Percentiles rank a stretch among this genome's conserved stretches.
These are phyloP conservation scores for Epichloe sibirici DNA, from an alignment of 2,329 filamentous ascomycete genomes.

Conservation along the genomic window DNA sequence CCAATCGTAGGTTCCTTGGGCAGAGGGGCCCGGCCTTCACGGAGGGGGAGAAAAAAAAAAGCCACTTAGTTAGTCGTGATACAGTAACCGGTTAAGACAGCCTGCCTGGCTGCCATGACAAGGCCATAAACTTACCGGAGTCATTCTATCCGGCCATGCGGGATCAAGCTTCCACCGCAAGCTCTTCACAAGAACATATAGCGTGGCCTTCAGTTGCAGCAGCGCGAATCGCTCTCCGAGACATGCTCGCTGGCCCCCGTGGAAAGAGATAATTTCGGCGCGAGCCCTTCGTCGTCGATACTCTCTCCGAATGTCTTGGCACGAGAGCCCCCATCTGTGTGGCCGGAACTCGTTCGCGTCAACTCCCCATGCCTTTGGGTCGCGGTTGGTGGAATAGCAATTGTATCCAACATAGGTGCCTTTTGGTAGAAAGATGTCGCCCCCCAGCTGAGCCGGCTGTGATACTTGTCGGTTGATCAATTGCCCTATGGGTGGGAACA, in stretches of 20 bases:
- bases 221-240: slow-evolving; percentile 29
- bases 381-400: slow-evolving; percentile 26
- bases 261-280: slow-evolving; percentile 29
- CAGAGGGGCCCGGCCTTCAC: slow-evolving; percentile 8
- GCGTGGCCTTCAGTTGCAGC: slow-evolving; percentile 22
- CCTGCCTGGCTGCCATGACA: neutral
- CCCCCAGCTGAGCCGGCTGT: slow-evolving; percentile 12
- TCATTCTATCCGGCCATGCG: slow-evolving; percentile 19
- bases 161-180: slow-evolving; percentile 21
- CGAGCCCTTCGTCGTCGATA: slow-evolving; percentile 23
- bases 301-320: slow-evolving; percentile 21
- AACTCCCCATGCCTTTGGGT: slow-evolving; percentile 18
- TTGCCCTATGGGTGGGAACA: slow-evolving; percentile 36
- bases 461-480: slow-evolving; percentile 32
- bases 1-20: slow-evolving; percentile 4
- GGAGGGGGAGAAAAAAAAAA: neutral
- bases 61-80: neutral
- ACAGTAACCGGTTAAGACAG: neutral
- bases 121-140: slow-evolving; percentile 16
- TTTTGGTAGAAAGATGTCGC: slow-evolving; percentile 20
- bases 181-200: slow-evolving; percentile 18
- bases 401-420: slow-evolving; percentile 29
- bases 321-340: slow-evolving; percentile 23
- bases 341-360: slow-evolving; percentile 26
- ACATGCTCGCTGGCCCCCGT: slow-evolving; percentile 27